phyloP scores from a whole-genome alignment of 2,329 filamentous ascomycete species.

The Fusarium dimerum region DNA sequence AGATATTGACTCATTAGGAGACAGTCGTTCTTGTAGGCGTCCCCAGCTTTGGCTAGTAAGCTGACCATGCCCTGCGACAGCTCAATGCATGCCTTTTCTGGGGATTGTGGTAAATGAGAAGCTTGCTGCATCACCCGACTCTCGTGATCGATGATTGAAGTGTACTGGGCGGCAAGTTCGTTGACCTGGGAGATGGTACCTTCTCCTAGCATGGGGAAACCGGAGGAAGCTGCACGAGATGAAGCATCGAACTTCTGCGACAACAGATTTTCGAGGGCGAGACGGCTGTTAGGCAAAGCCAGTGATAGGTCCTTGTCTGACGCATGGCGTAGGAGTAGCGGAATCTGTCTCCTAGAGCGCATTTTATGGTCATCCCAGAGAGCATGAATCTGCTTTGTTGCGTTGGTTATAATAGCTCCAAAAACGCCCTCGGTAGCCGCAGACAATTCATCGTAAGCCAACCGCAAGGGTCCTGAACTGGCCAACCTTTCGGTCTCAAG shows the following conservation, averaged over 20 bases:
- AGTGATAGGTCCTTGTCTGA: slow-evolving; percentile 34
- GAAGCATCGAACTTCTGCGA: slow-evolving; percentile 27
- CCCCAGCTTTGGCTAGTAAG: slow-evolving; percentile 3
- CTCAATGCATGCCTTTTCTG: neutral
- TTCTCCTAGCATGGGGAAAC: slow-evolving; percentile 1
- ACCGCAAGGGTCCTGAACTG: neutral
- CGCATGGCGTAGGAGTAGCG: slow-evolving; percentile 41
- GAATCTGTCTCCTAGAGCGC: slow-evolving; percentile 39
- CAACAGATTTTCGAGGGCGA: neutral
- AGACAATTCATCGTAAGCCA: slow-evolving; percentile 9
- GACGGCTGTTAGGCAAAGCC: slow-evolving; percentile 42
- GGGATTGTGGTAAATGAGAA: neutral
- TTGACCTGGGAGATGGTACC: slow-evolving; percentile 15
- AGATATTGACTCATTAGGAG: slow-evolving; percentile 35
- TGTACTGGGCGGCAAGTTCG: slow-evolving; percentile 3
- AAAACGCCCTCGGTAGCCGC: neutral
- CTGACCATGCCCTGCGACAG: neutral
- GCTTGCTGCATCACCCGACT: neutral
- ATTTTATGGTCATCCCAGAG: slow-evolving; percentile 45
- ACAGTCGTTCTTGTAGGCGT: slow-evolving; percentile 35
- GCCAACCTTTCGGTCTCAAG: slow-evolving; percentile 39
- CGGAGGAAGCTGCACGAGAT: neutral
- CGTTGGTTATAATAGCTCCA: neutral
- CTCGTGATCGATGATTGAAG: slow-evolving; percentile 4
- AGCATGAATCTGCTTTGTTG: slow-evolving; percentile 31